A percentile compares a stretch with the other conserved stretches of the same genome.
Conservation (phyloP, 1,139 yeast genomes). For the Candida dubliniensis region DNA sequence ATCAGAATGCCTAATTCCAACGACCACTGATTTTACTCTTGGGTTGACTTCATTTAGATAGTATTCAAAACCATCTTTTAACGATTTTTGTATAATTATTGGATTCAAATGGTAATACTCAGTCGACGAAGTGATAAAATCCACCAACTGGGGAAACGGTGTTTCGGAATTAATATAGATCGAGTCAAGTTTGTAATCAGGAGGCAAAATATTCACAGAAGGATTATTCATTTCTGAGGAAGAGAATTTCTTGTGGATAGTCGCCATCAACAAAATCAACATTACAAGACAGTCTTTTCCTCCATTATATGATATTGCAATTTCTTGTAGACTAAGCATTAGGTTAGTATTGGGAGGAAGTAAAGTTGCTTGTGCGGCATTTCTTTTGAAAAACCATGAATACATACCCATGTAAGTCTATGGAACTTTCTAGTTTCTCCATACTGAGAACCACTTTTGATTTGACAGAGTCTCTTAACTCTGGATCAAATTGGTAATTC, state of each 20-base stretch:
- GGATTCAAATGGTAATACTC: conserved; percentile 46
- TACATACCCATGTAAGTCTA: conserved; percentile 37
- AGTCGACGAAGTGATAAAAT: conserved; percentile 47
- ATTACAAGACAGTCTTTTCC: conserved; percentile 90
- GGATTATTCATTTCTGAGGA: conserved; percentile 11
- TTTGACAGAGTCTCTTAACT: conserved; percentile 30
- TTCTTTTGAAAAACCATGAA: neutral
- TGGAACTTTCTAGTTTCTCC: conserved; percentile 29
- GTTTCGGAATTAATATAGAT: conserved; percentile 71
- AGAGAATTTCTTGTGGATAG: conserved; percentile 41
- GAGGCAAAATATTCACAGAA: conserved; percentile 20
- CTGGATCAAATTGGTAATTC: conserved; percentile 23
- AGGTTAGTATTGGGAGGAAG: conserved; percentile 15
- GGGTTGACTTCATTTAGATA: conserved; percentile 51
- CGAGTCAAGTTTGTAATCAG: conserved; percentile 46
- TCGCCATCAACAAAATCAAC: conserved; percentile 65
- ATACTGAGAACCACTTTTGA: conserved; percentile 31
- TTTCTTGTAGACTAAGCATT: conserved; percentile 42
- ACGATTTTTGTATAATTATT: conserved; percentile 43
- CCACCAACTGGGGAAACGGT: conserved; percentile 60
- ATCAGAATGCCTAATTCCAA: conserved; percentile 80
- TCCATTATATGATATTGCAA: conserved; percentile 82
- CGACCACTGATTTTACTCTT: conserved; percentile 61
- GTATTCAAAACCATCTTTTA: conserved; percentile 65
- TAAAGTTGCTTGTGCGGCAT: neutral